A percentile compares a stretch with the other conserved stretches of the same genome.
Conservation (phyloP, 2,329 filamentous ascomycete species). For the Botrytis cinerea region DNA sequence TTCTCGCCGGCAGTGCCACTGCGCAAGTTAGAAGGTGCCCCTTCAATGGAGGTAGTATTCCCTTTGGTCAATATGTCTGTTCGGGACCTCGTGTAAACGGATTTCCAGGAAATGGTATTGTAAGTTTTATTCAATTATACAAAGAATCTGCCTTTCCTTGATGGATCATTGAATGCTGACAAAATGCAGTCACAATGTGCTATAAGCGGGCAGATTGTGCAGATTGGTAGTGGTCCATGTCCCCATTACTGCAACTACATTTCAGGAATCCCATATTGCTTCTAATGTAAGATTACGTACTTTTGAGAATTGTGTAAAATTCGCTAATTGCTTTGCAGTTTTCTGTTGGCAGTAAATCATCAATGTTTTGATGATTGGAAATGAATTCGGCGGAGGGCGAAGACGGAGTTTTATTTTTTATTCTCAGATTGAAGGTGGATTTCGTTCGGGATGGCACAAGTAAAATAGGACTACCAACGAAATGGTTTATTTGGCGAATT, state of each 20-base stretch:
- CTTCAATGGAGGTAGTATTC: neutral
- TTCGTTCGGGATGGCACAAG: neutral
- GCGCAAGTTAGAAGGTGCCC: neutral
- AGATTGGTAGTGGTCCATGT: neutral
- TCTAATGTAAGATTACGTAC: neutral
- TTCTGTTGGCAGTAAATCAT: neutral
- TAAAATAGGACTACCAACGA: neutral
- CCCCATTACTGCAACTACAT: constrained; percentile 1
- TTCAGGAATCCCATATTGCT: constrained; percentile 1
- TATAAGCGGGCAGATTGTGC: neutral
- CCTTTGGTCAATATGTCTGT: neutral
- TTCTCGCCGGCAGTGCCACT: neutral
- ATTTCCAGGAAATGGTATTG: neutral
- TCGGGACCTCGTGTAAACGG: neutral
- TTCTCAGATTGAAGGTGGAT: neutral
- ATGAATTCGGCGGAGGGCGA: neutral
- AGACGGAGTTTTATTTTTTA: neutral
- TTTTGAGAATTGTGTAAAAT: neutral
- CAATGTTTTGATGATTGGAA: neutral
- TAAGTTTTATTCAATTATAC: neutral
- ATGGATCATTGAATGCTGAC: neutral
- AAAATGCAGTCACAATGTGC: neutral
- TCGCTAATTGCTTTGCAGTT: neutral
- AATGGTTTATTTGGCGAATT: neutral
- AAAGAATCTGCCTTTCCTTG: neutral